A percentile compares a stretch with the other conserved stretches of the same genome.
Conservation (phyloP, 148 eudicot species). For the Nyssa sinensis region DNA sequence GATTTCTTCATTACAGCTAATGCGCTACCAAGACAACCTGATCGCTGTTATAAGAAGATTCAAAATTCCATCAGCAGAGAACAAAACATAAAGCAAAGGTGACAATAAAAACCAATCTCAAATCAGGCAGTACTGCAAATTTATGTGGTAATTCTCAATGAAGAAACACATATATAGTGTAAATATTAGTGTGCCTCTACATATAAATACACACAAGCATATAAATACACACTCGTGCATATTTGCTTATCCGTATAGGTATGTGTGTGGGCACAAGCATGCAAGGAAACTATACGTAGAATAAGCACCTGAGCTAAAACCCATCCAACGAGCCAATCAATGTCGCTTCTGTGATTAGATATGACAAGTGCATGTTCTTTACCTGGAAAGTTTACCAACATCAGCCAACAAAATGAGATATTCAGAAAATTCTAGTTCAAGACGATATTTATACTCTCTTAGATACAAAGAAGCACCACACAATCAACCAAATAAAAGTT, state of each 20-base stretch:
- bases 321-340: constrained; percentile 99
- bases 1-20: constrained; percentile 80
- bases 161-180: background rate
- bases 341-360: constrained; percentile 84
- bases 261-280: constrained; percentile 69
- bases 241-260: background rate
- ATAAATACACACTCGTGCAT: background rate
- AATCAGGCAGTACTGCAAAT: too few relatives aligned
- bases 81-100: background rate
- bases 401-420: constrained; percentile 2
- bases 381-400: constrained; percentile 44
- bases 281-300: background rate
- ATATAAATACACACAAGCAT: background rate
- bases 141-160: too few relatives aligned
- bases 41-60: constrained; percentile 54
- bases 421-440: background rate
- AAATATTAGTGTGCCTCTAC: background rate
- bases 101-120: background rate
- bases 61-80: background rate
- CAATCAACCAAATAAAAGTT: background rate
- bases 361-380: constrained; percentile 90
- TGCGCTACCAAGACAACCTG: constrained; percentile 92
- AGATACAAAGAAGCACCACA: background rate
- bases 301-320: constrained; percentile 83
- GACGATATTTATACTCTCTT: background rate